Evolutionary conservation across 164 flowering plant species (phyloP).

Genomic region (Sextonia rubra): DNA sequence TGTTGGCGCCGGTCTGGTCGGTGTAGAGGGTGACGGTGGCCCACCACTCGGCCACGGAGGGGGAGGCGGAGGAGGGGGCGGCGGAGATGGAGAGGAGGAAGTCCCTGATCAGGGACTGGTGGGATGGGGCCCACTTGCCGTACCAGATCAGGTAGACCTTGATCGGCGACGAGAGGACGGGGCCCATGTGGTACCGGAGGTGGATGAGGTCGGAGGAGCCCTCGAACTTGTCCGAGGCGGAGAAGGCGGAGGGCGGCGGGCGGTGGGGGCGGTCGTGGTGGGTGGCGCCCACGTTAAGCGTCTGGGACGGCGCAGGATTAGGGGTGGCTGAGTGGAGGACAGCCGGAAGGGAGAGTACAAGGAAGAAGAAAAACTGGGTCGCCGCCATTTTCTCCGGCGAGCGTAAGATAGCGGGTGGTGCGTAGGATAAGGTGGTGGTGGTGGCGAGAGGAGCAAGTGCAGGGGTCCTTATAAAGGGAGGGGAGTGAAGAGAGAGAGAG

Average conservation of each 20-base stretch:
- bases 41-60: conserved; percentile 91
- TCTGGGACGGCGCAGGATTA: conserved; percentile 15
- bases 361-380: conserved; percentile 13
- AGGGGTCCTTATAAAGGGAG: conserved; percentile 5
- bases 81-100: conserved; percentile 75
- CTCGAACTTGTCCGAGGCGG: conserved; percentile 59
- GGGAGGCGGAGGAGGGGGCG: conserved; percentile 30
- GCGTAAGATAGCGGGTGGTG: not conserved
- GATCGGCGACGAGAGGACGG: conserved; percentile 74
- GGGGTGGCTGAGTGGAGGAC: not conserved
- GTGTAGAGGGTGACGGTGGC: conserved; percentile 69
- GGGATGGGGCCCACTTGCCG: conserved; percentile 59
- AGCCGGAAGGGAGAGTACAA: conserved; percentile 4
- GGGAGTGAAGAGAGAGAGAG: conserved; percentile 8
- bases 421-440: conserved; percentile 7
- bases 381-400: conserved; percentile 4
- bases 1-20: conserved; percentile 89
- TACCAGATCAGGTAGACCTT: conserved; percentile 86
- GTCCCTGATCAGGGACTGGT: conserved; percentile 66
- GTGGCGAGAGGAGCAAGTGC: not conserved
- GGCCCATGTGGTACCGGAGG: conserved; percentile 95
- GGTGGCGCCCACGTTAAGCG: conserved; percentile 14
- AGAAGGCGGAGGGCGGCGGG: conserved; percentile 35
- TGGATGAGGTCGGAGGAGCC: conserved; percentile 82
- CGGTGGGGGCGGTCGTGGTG: conserved; percentile 31